Evolutionary conservation across 2,329 filamentous ascomycete species (phyloP), one percentile per base, ranked within the genome.

Genomic region (Diaporthe vaccinii): DNA sequence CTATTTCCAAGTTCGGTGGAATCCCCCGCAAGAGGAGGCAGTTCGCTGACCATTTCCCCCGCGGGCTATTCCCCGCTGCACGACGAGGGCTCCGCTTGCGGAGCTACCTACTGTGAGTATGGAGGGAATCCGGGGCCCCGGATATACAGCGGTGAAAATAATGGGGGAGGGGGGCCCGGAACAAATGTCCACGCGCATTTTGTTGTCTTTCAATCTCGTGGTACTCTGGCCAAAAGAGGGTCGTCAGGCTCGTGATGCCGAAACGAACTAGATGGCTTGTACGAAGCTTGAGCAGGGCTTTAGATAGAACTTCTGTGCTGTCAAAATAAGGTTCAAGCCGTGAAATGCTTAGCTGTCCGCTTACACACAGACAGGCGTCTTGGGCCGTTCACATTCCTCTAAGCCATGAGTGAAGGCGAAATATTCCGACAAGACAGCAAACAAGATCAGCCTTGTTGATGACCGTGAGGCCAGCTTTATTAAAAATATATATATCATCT

Each of bases 41-140:
- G 34, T 69, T 69, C 22, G 46, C 49, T 69, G 65, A 55, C n/a
- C 58, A 69, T 69, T 69, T 31, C 62, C 65, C 65, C 65, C 46
- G 65, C 31, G n/a, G 34, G 49, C 65, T n/a, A 69, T 34, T 69
- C 65, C 65, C 34, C 65, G 34, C 65, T 41, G 49, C 65, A 55
- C 46, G 14, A 44, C n/a, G 28, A 36, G 22, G 49, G 34, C 65
- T 68, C 65, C 65, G 65, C 65, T 39, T 39, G 46, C 65, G 65
- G 65, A 68, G 65, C 34, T 28, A 39, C 28, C 62, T 12, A 25
- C 12, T 25, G 34, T 17, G 15, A 36, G 31, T 5, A 31, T 41
- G 65, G 34, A 51, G 65, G 65, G 22, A 55, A 55, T 69, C 65
- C 34, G 49, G 65, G 65, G 65, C 65, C 46, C 65, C 65, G 49